A percentile compares a stretch with the other conserved stretches of the same genome.
Conservation (phyloP, 192 early-diverging fungal genomes). For the Linnemannia elongata region DNA sequence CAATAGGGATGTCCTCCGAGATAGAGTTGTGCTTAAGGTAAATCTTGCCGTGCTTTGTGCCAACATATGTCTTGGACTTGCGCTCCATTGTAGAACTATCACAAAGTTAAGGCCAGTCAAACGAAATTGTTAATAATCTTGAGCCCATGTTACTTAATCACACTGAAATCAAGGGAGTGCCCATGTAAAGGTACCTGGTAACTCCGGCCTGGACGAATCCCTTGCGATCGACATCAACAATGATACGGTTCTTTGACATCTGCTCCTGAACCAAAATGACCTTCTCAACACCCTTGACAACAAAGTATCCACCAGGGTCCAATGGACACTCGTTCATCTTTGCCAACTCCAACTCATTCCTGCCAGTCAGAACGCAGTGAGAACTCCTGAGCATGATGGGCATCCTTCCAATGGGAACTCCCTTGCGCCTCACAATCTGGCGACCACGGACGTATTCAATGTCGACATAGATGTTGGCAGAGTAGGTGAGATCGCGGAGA, state of each 20-base stretch:
- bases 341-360: conserved; percentile 86
- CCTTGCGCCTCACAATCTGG: conserved; percentile 82
- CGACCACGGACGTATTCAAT: conserved; percentile 91
- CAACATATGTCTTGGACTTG: conserved; percentile 93
- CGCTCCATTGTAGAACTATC: conserved; percentile 91
- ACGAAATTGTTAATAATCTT: neutral
- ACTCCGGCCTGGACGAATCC: conserved; percentile 88
- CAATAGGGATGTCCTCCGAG: conserved; percentile 88
- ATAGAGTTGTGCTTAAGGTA: conserved; percentile 95
- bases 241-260: conserved; percentile 98
- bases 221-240: conserved; percentile 89
- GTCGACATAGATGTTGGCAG: conserved; percentile 92
- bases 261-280: conserved; percentile 99
- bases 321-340: conserved; percentile 94
- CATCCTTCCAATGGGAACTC: conserved; percentile 91
- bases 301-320: conserved; percentile 98
- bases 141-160: neutral
- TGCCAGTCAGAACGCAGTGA: conserved; percentile 85
- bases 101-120: neutral
- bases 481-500: conserved; percentile 95
- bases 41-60: conserved; percentile 70
- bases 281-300: conserved; percentile 96
- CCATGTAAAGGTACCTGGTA: conserved; percentile 65
- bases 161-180: neutral
- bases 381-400: conserved; percentile 96